phyloP scores from a whole-genome alignment of 371 early-diverging fungal genomes.

The Conidiobolus coronatus region DNA sequence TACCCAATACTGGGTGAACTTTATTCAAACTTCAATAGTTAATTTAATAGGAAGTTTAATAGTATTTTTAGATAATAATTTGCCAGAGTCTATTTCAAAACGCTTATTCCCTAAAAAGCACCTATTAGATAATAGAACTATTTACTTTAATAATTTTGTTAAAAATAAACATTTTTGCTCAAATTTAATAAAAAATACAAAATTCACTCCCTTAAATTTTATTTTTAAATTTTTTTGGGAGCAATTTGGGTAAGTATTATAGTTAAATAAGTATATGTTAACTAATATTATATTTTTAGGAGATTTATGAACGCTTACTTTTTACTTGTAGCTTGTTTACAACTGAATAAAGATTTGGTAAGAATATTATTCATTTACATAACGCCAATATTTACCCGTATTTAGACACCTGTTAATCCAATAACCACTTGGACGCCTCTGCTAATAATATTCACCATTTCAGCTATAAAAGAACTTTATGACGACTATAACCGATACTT shows the following conservation, averaged over 20 bases:
- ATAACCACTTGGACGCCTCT: conserved; percentile 5
- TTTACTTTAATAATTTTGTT: neutral
- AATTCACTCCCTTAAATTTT: neutral
- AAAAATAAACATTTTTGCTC: neutral
- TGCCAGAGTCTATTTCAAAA: no score
- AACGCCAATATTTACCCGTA: neutral
- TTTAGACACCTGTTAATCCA: conserved; percentile 5
- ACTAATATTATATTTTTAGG: neutral
- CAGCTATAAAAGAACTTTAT: conserved; percentile 7
- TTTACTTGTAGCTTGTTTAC: conserved; percentile 2
- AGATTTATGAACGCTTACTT: conserved; percentile 6
- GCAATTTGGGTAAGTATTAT: conserved; percentile 5
- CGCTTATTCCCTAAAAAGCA: no score
- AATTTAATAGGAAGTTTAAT: no score
- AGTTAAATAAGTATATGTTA: neutral
- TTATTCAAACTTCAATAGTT: no score
- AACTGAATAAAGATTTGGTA: conserved; percentile 1
- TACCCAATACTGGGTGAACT: no score
- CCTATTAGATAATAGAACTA: neutral
- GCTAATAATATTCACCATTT: conserved; percentile 4
- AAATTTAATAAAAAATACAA: neutral
- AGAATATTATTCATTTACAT: neutral
- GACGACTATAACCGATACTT: conserved; percentile 6
- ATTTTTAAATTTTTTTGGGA: conserved; percentile 2
- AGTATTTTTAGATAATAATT: no score